A percentile compares a stretch with the other conserved stretches of the same genome.
Evolutionary conservation across 352 stramenopile species (phyloP).

Genomic region (Phytophthora pini): DNA sequence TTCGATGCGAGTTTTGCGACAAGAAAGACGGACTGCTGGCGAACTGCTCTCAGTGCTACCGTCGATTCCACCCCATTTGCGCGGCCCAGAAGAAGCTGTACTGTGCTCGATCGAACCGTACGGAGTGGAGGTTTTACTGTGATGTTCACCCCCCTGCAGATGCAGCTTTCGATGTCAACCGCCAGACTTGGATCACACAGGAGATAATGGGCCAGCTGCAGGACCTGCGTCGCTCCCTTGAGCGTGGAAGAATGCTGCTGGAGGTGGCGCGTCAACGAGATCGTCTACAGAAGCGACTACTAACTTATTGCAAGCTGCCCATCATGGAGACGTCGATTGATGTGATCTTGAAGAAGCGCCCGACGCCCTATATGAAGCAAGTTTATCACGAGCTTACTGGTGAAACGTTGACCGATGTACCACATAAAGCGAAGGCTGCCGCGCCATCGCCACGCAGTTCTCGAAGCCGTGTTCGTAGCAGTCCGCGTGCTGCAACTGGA

Average conservation of each 20-base stretch:
- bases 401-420: slow-evolving; percentile 58
- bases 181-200: slow-evolving; percentile 79
- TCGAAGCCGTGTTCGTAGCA: slow-evolving; percentile 31
- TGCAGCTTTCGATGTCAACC: slow-evolving; percentile 74
- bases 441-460: slow-evolving; percentile 27
- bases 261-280: slow-evolving; percentile 88
- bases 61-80: slow-evolving; percentile 80
- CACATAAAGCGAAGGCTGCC: slow-evolving; percentile 37
- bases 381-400: slow-evolving; percentile 68
- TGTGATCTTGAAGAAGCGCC: slow-evolving; percentile 79
- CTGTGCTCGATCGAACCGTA: slow-evolving; percentile 61
- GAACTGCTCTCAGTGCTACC: slow-evolving; percentile 62
- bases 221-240: slow-evolving; percentile 76
- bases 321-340: slow-evolving; percentile 76
- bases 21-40: slow-evolving; percentile 53
- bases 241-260: slow-evolving; percentile 84
- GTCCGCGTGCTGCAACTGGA: slow-evolving; percentile 18
- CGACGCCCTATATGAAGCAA: slow-evolving; percentile 72
- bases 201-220: slow-evolving; percentile 79
- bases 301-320: slow-evolving; percentile 65
- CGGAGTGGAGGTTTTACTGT: slow-evolving; percentile 86
- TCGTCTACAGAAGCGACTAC: slow-evolving; percentile 81
- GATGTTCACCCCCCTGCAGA: slow-evolving; percentile 61
- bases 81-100: slow-evolving; percentile 71
- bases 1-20: slow-evolving; percentile 69